These are phyloP conservation scores for Penicillium antarcticum DNA, from an alignment of 495 filamentous ascomycete genomes.

Conservation along the genomic window DNA sequence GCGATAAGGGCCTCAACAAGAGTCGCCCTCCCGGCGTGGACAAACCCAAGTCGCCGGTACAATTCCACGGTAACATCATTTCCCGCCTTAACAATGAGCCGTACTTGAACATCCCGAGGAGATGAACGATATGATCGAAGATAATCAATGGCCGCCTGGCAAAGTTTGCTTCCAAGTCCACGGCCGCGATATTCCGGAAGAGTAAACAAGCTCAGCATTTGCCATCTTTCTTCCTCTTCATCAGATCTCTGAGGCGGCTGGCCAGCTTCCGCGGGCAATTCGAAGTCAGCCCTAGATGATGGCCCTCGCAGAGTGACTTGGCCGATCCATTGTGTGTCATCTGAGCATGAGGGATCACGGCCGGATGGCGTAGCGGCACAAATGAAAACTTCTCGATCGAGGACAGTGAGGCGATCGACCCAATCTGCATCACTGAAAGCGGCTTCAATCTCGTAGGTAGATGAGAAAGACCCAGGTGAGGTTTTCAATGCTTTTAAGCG, in stretches of 20 bases:
- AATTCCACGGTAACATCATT: constrained; percentile 27
- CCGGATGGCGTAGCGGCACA: constrained; percentile 23
- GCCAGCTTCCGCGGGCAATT: constrained; percentile 17
- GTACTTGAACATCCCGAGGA: constrained; percentile 15
- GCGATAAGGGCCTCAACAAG: constrained; percentile 29
- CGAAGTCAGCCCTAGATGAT: constrained; percentile 12
- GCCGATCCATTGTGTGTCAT: constrained; percentile 27
- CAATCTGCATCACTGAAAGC: constrained; percentile 24
- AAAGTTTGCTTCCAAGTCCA: constrained; percentile 32
- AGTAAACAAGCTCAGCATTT: constrained; percentile 35
- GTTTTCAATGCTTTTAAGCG: constrained; percentile 16
- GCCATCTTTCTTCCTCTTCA: constrained; percentile 28
- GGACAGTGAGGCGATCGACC: constrained; percentile 16
- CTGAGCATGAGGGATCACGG: constrained; percentile 1
- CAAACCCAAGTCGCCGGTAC: constrained; percentile 31
- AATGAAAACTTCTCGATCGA: constrained; percentile 24
- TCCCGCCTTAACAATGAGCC: constrained; percentile 30
- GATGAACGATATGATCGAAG: constrained; percentile 10
- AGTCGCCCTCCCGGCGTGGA: constrained; percentile 23
- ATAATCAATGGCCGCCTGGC: constrained; percentile 26
- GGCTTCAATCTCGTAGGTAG: constrained; percentile 32
- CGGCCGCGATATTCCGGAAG: constrained; percentile 27
- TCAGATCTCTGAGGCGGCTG: constrained; percentile 14
- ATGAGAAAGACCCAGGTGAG: constrained; percentile 29
- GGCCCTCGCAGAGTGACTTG: constrained; percentile 34